Conservation (phyloP, 2,329 filamentous ascomycete genomes). For the Drechslerella stenobrocha region DNA sequence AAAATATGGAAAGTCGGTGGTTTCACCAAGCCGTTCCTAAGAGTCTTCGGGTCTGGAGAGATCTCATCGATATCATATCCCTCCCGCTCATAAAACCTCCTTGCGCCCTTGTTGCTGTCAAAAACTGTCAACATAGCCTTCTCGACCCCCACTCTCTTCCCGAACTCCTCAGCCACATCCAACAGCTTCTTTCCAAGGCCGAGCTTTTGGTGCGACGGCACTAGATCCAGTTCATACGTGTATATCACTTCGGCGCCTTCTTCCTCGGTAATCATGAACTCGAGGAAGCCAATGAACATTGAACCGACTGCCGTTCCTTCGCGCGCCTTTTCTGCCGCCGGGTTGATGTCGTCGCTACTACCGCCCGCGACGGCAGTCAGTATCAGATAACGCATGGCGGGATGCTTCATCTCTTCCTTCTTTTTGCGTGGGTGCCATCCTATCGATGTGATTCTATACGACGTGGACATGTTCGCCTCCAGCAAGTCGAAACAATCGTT, state of each 20-base stretch:
- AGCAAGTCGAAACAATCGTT: conserved; percentile 50
- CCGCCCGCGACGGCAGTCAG: conserved; percentile 63
- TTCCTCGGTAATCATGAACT: conserved; percentile 52
- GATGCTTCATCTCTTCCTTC: conserved; percentile 52
- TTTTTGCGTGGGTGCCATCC: conserved; percentile 51
- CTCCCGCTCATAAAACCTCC: conserved; percentile 50
- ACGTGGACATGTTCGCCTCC: conserved; percentile 48
- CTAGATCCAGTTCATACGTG: conserved; percentile 51
- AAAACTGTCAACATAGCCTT: conserved; percentile 53
- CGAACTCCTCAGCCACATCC: conserved; percentile 50
- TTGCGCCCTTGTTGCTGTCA: conserved; percentile 50
- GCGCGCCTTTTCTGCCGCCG: neutral
- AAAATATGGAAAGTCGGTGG: conserved; percentile 62
- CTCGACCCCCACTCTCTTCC: conserved; percentile 46
- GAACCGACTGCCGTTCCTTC: conserved; percentile 57
- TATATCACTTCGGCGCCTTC: conserved; percentile 50
- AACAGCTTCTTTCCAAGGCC: conserved; percentile 49
- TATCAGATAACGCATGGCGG: conserved; percentile 51
- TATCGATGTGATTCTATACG: conserved; percentile 50
- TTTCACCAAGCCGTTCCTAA: conserved; percentile 60
- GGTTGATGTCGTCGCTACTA: conserved; percentile 51
- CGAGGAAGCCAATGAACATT: conserved; percentile 53
- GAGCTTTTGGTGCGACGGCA: conserved; percentile 25
- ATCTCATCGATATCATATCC: conserved; percentile 58
- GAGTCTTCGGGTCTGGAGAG: conserved; percentile 59